Evolutionary conservation across 1,284 basidiomycete genomes (phyloP).

Genomic region (Malassezia brasiliensis): DNA sequence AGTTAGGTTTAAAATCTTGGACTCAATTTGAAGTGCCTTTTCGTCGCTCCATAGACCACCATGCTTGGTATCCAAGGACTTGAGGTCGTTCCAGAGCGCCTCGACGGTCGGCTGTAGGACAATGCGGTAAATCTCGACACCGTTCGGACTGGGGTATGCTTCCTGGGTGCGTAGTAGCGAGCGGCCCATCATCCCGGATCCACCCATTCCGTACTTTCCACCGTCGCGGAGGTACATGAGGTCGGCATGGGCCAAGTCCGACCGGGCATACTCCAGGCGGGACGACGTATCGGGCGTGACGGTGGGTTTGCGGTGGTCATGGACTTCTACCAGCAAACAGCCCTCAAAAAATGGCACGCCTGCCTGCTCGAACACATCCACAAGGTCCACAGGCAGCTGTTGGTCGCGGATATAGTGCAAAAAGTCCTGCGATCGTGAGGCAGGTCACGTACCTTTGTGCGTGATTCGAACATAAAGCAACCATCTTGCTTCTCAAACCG

Average conservation of each 20-base stretch:
- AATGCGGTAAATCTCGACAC: conserved; percentile 39
- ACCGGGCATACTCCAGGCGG: not conserved
- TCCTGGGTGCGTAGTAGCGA: not conserved
- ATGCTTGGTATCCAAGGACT: conserved; percentile 30
- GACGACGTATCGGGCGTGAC: conserved; percentile 5
- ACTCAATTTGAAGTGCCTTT: conserved; percentile 39
- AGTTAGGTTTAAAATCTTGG: conserved; percentile 36
- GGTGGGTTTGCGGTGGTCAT: conserved; percentile 31
- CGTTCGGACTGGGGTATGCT: conserved; percentile 17
- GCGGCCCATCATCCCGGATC: conserved; percentile 6
- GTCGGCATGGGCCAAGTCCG: not conserved
- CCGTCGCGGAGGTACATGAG: conserved; percentile 33
- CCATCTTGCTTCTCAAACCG: conserved; percentile 45
- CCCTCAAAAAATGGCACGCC: conserved; percentile 43
- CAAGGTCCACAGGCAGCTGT: conserved; percentile 33
- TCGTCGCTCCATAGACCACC: conserved; percentile 40
- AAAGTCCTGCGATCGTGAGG: conserved; percentile 17
- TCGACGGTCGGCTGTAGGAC: conserved; percentile 39
- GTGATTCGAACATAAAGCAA: conserved; percentile 41
- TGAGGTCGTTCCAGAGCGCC: conserved; percentile 39
- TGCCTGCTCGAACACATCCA: conserved; percentile 36
- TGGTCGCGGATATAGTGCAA: conserved; percentile 38
- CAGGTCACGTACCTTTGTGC: conserved; percentile 20
- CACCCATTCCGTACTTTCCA: conserved; percentile 24
- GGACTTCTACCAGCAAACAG: conserved; percentile 41